Conservation (phyloP, 768 basidiomycete genomes). For the Psilocybe azurescens region DNA sequence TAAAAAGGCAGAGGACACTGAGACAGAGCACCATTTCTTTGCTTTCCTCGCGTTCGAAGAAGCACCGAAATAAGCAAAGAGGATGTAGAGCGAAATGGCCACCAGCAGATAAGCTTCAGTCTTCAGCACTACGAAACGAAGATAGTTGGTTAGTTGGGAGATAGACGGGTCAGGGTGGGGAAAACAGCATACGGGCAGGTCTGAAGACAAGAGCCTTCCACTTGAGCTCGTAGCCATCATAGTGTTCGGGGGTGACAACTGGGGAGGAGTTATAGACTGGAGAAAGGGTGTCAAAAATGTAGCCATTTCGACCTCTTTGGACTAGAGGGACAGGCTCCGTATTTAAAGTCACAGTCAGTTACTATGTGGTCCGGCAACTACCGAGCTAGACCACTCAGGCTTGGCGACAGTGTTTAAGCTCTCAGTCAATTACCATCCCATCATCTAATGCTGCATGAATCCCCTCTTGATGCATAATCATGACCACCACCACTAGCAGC, state of each 20-base stretch:
- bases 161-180: not conserved
- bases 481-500: conserved; percentile 13
- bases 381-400: not conserved
- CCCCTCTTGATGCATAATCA: conserved; percentile 12
- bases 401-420: not conserved
- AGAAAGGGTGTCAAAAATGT: conserved; percentile 40
- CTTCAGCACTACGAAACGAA: conserved; percentile 55
- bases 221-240: conserved; percentile 74
- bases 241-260: conserved; percentile 57
- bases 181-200: conserved; percentile 64
- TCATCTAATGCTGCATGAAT: not conserved
- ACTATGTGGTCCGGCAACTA: conserved; percentile 15
- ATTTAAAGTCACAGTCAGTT: not conserved
- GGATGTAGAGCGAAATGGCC: conserved; percentile 59
- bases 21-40: conserved; percentile 62
- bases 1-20: conserved; percentile 4
- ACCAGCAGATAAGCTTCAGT: conserved; percentile 64
- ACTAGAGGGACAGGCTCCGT: not conserved
- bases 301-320: conserved; percentile 18
- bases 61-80: conserved; percentile 64
- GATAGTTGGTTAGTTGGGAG: conserved; percentile 3
- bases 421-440: not conserved
- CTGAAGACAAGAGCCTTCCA: conserved; percentile 84
- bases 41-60: conserved; percentile 63
- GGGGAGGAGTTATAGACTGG: conserved; percentile 61